Evolutionary conservation across 768 basidiomycete species (phyloP), one percentile per base, ranked within the genome.

Genomic region (Scleroderma bovista): DNA sequence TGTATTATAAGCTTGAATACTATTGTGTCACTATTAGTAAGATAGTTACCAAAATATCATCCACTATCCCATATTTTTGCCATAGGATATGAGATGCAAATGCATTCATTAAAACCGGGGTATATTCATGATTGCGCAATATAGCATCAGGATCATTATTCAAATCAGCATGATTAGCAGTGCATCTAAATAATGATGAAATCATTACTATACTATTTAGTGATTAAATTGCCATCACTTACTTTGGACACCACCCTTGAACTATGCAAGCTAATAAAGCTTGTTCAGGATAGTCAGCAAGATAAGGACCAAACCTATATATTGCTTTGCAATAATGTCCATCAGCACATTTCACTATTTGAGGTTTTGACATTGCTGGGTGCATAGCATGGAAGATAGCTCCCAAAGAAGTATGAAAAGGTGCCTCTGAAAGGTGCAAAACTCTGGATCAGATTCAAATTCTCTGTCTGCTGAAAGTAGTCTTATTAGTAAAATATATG

Each of bases 221-320:
- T 12, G 16, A 24, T 48, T 44, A 26, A 22, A 24, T 20, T 20
- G 11, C 4, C 34, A 42, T 15, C 39, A 57, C 46, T 37, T 55
- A 72, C 71, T 54, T 56, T 16, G 66, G 42, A 50, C 72, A 74
- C 71, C 71, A 73, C 1, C 58, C 58, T 34, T 67, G 62, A 3
- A 72, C 61, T 33, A 70, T 55, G 29, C 69, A 61, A 9, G 67
- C 59, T 0, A 42, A 23, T 66, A 67, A 44, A 2, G 52, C 64
- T 51, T 73, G 72, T 45, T 74, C 70, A 1, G 67, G 71, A 48
- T 74, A 73, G 44, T 74, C 69, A 0, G 69, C 70, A 53, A 74
- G 72, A 32, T 70, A 69, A 1, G 69, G 64, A 1, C 70, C 70
- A 7, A 74, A 46, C 1, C 63, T 60, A 56, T 65, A 72, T 16